Conservation (phyloP, 2,329 filamentous ascomycete species). For the Fusarium neocosmosporiellum region DNA sequence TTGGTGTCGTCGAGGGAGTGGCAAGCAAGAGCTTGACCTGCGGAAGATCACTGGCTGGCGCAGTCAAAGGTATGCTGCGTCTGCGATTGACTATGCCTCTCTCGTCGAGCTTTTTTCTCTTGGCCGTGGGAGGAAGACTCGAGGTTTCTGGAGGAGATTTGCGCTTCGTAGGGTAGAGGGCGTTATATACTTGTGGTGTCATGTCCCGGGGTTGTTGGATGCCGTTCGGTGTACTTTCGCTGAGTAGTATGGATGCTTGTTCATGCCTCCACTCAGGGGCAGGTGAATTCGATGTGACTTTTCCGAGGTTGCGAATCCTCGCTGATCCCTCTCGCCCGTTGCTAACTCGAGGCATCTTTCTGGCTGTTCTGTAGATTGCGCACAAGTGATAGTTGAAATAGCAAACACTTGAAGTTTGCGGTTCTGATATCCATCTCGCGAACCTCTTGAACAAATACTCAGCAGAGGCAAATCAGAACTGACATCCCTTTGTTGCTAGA, state of each 20-base stretch:
- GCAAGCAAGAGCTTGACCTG: constrained; percentile 24
- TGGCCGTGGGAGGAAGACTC: background rate
- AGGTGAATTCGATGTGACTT: background rate
- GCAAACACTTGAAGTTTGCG: background rate
- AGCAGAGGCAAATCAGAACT: background rate
- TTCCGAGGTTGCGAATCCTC: background rate
- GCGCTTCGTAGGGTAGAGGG: background rate
- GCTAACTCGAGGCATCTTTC: background rate
- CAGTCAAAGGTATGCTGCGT: constrained; percentile 19
- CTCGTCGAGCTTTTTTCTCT: background rate
- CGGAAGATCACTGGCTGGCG: constrained; percentile 1
- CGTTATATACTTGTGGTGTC: constrained; percentile 8
- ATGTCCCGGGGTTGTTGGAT: background rate
- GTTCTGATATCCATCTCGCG: background rate
- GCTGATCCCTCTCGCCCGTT: background rate
- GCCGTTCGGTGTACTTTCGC: background rate
- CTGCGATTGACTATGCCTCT: background rate
- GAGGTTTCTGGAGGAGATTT: background rate
- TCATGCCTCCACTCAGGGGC: background rate
- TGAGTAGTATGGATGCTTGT: background rate
- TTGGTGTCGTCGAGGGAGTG: background rate
- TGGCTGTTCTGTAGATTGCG: background rate
- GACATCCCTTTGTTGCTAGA: constrained; percentile 5
- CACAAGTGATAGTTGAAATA: background rate
- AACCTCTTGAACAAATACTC: constrained; percentile 8